Conservation (phyloP, 306 rosid genomes). For the Gastrolobium villosum region DNA sequence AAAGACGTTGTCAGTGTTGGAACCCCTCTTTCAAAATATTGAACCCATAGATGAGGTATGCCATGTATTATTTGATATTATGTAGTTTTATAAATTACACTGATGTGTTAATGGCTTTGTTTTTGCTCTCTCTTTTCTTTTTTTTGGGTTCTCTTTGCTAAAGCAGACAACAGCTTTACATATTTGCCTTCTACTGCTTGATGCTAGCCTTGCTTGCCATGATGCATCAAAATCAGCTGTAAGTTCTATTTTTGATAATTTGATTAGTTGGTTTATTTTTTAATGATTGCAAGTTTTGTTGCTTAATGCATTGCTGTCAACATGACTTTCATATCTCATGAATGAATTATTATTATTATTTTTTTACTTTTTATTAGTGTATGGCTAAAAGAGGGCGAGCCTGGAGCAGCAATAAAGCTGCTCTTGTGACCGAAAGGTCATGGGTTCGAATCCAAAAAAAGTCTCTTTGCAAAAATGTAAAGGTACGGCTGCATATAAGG, state of each 20-base stretch:
- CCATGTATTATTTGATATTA: conserved; percentile 36
- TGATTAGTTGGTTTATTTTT: conserved; percentile 42
- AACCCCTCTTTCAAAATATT: conserved; percentile 93
- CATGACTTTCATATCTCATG: conserved; percentile 35
- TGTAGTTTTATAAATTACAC: conserved; percentile 33
- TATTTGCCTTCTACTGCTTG: conserved; percentile 92
- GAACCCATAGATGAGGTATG: conserved; percentile 93
- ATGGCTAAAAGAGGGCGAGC: no score
- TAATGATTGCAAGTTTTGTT: conserved; percentile 30
- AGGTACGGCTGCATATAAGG: no score
- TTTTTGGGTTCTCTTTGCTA: conserved; percentile 41
- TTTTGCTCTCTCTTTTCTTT: conserved; percentile 4
- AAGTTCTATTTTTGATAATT: conserved; percentile 63
- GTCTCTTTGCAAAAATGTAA: no score
- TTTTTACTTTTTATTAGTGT: no score
- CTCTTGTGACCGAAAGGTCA: no score
- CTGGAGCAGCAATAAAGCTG: no score
- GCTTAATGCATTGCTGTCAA: conserved; percentile 40
- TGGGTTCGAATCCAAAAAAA: no score
- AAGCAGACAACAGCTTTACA: conserved; percentile 92
- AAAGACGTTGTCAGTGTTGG: conserved; percentile 82
- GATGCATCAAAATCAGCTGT: conserved; percentile 96
- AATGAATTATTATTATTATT: neutral
- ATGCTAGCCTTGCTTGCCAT: conserved; percentile 90
- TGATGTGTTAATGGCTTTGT: conserved; percentile 47